Conservation (phyloP, 768 basidiomycete genomes). For the Mycena capillaripes region DNA sequence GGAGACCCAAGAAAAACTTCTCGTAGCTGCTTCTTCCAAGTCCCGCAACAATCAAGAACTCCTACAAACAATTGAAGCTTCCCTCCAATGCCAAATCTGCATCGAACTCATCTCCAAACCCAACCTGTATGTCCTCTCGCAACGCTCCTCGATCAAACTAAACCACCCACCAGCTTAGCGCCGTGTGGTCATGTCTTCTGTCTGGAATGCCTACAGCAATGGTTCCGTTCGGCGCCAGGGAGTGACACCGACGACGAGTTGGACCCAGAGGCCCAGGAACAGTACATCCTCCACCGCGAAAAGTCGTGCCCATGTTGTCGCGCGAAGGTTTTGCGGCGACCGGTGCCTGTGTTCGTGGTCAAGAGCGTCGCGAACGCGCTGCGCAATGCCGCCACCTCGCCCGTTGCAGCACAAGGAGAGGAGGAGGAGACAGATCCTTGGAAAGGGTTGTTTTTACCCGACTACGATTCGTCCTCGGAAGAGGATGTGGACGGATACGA, state of each 20-base stretch:
- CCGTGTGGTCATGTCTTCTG: slow-evolving; percentile 89
- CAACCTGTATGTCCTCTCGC: slow-evolving; percentile 66
- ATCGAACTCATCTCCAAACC: slow-evolving; percentile 78
- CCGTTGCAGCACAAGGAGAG: slow-evolving; percentile 47
- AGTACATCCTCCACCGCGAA: slow-evolving; percentile 67
- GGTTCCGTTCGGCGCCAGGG: slow-evolving; percentile 80
- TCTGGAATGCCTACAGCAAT: slow-evolving; percentile 77
- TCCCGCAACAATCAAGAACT: slow-evolving; percentile 71
- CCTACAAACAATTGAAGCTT: slow-evolving; percentile 67
- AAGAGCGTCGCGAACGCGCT: slow-evolving; percentile 70
- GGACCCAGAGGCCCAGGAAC: slow-evolving; percentile 52
- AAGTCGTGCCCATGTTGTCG: slow-evolving; percentile 86
- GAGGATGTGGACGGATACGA: slow-evolving; percentile 50
- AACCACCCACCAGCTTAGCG: slow-evolving; percentile 60
- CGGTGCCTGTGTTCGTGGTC: slow-evolving; percentile 78
- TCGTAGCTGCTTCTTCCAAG: slow-evolving; percentile 61
- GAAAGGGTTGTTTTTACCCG: slow-evolving; percentile 74
- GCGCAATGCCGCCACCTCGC: slow-evolving; percentile 35
- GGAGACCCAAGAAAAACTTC: slow-evolving; percentile 60
- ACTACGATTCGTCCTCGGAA: slow-evolving; percentile 54
- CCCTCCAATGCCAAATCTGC: slow-evolving; percentile 83
- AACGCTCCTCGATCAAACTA: slow-evolving; percentile 14
- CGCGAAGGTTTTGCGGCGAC: slow-evolving; percentile 66
- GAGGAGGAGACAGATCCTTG: slow-evolving; percentile 70
- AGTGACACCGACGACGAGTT: slow-evolving; percentile 53